Evolutionary conservation across 140 eudicot genomes (phyloP), one percentile per base, ranked within the genome.

Genomic region (Stevia rebaudiana): DNA sequence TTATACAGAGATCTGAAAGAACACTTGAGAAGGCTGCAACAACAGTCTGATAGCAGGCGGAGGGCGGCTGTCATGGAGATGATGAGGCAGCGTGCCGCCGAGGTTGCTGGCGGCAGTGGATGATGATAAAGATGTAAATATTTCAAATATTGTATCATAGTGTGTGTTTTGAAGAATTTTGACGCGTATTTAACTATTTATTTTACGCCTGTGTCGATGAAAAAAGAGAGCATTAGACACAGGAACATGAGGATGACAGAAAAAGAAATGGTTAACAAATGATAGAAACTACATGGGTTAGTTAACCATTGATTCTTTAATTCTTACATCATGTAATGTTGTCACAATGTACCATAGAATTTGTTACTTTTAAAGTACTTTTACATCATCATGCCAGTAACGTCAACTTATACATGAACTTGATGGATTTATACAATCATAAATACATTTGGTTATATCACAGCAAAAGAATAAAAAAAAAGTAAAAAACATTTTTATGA

Each of bases 31-130:
- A 77, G 89, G 79, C 76, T 84, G 69, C 98, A 91, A 61, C 98
- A 87, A 61, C 98, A 91, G 77, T 80, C 98, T 62, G 96, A 87
- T 74, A 82, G 91, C 51, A 65, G 96, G 63, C 81, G 96, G 25
- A 80, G 96, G 70, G 98, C 91, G n/a, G 96, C 96, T 53, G 90
- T 87, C 8, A 91, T 74, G 90, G 98, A 91, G 79, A 91, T 91
- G 95, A 91, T 87, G 96, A 84, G 89, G 77, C 98, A 86, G 28
- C 90, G 95, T 59, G 86, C 97, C 21, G 94, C 94, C 18, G 97
- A 90, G 78, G 94, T 86, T 56, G 82, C 83, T 52, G 78, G 82
- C 55, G 69, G 51, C 61, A 21, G 75, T 52, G 55, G 77, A 52
- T 61, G 77, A 52, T 61, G 74, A 63, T 11, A 41, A 41, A 31